Base-by-base conservation (phyloP, 2,329 filamentous ascomycete genomes). In the Escovopsis sp. region DNA sequence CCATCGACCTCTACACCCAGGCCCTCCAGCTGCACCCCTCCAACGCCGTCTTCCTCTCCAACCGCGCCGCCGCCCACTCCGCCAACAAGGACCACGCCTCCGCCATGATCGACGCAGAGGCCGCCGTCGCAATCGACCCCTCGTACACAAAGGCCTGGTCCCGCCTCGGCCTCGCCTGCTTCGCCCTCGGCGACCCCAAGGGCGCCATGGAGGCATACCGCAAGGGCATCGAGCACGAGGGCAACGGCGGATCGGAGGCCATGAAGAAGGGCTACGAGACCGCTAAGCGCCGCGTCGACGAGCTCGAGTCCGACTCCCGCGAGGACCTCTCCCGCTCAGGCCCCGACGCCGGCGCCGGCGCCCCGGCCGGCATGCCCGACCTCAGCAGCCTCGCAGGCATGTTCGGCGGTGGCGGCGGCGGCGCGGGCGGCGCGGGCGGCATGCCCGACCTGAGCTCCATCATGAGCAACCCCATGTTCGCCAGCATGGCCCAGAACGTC, bases 401-500 rank as follows among this genome's bases (percentile, higher is more conserved):
- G 79, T 70, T 88, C 50, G 79, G 79, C 34, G 70, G 64, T 14
- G 79, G 74, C 6, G 79, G 72, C 16, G 34, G 34, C 27, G 71
- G 64, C 24, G 76, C 64, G 9, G 79, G 74, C 5, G 79, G 73
- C 15, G 78, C 68, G 7, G 81, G 81, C 40, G 85, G 84, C 42
- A 91, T 94, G 83, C 87, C 88, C 11, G 89, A 96, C 60, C 69
- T 98, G 20, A 66, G 76, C 48, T 76, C 76, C 48, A 79, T 98
- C 60, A 94, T 96, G 87, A 87, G 71, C 70, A 98, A 96, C 68
- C 91, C 91, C 43, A 96, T 96, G 91, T 94, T 98, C 66, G 78
- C 87, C 39, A 84, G 75, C 66, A 95, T 96, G 87, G 91, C 91
- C 5, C 86, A 95, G 69, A 94, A 85, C 63, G 65, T 98, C 42